Base-by-base conservation (phyloP, 2,329 filamentous ascomycete species). In the Pseudogymnoascus pannorum region DNA sequence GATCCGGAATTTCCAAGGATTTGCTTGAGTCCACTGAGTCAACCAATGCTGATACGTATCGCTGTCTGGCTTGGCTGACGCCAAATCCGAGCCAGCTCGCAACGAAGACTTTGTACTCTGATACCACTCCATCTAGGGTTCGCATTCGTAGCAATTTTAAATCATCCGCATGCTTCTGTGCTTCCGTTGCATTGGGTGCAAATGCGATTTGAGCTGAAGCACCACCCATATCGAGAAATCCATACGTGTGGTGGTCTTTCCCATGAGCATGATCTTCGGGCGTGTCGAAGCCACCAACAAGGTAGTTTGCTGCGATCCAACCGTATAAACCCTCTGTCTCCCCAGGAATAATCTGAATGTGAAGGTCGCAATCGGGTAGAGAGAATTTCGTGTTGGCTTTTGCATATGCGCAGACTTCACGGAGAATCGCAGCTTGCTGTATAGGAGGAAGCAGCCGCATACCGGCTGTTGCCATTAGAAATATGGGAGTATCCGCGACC, bases 191-290 rank as follows among this genome's bases (percentile, higher is more conserved):
- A 74, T 99, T 99, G 1, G 94, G 94, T 1, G 92, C 93, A 74
- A 99, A 99, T 0, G 95, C 94, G 70, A 99, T 97, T 75, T 99
- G 94, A 14, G 94, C 93, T 0, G 93, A 97, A 24, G 94, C 94
- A 59, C 94, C 94, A 58, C 94, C 94, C 95, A 99, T 99, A 72
- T 99, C 94, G 64, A 99, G 78, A 70, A 99, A 99, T 0, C 94
- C 94, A 73, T 97, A 99, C 0, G 94, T 99, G 70, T 92, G 89
- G 72, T 97, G 94, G 24, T 83, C 85, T 66, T 96, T 92, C 59
- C 91, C 92, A 72, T 96, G 91, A 60, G 84, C 78, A 69, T 96
- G 90, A 12, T 85, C 76, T 58, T 87, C 77, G 0, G 91, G 87
- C 16, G 82, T 79, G 72, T 97, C 89, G 69, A 99, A 97, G 3